These are phyloP conservation scores for Cercospora janseana DNA, from an alignment of 2,329 filamentous ascomycete genomes.

Conservation along the genomic window DNA sequence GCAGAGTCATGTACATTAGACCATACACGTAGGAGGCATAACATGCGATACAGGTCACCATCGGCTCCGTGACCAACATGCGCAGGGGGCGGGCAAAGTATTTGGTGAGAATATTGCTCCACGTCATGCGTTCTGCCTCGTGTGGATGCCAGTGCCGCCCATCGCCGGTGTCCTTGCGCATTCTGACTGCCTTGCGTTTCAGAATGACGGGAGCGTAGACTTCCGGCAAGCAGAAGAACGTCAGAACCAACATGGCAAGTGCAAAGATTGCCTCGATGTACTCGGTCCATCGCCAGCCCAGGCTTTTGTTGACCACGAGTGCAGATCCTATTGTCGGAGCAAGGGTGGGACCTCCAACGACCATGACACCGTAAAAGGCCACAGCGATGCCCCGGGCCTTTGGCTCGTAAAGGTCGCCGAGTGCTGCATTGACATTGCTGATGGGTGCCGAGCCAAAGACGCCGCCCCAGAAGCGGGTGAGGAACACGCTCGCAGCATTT, in stretches of 20 bases:
- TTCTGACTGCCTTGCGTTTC: slow-evolving; percentile 40
- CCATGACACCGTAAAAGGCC: slow-evolving; percentile 42
- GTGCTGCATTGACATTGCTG: slow-evolving; percentile 44
- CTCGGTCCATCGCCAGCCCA: slow-evolving; percentile 33
- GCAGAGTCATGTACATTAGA: slow-evolving; percentile 49
- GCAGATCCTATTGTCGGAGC: slow-evolving; percentile 46
- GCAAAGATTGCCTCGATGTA: slow-evolving; percentile 44
- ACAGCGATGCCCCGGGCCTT: slow-evolving; percentile 42
- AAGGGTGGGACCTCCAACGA: slow-evolving; percentile 42
- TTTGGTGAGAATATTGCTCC: slow-evolving; percentile 44
- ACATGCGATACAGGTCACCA: slow-evolving; percentile 41
- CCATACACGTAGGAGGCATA: slow-evolving; percentile 41
- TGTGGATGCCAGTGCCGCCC: slow-evolving; percentile 47
- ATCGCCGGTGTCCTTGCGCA: slow-evolving; percentile 43
- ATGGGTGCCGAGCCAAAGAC: slow-evolving; percentile 47
- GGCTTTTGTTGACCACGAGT: slow-evolving; percentile 39
- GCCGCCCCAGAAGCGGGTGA: slow-evolving; percentile 48
- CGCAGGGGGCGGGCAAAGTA: slow-evolving; percentile 44
- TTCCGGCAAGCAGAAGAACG: slow-evolving; percentile 42
- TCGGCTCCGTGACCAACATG: slow-evolving; percentile 51
- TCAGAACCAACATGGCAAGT: slow-evolving; percentile 30
- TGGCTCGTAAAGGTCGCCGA: slow-evolving; percentile 46
- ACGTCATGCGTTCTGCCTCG: slow-evolving; percentile 44
- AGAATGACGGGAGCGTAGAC: slow-evolving; percentile 43
- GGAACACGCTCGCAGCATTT: slow-evolving; percentile 40